Base-by-base conservation (phyloP, 1,284 basidiomycete genomes). In the Trametes versicolor region DNA sequence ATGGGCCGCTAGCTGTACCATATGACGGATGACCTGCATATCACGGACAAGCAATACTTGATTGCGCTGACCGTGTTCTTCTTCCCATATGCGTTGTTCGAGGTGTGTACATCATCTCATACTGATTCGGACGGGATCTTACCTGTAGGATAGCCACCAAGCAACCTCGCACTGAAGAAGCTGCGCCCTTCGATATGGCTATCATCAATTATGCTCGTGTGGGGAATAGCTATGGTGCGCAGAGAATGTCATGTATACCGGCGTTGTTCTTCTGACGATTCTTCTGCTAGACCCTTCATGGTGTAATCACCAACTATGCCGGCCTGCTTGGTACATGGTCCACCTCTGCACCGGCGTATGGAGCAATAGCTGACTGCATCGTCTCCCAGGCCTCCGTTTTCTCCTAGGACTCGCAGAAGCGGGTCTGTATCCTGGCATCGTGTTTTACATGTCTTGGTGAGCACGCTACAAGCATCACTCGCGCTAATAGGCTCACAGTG, bases 21-120 rank as follows among this genome's bases (percentile, higher is more conserved):
- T 67, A 77, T 90, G 75, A 86, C 86, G 69, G 67, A 68, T 9
- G 82, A 87, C 73, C 77, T 92, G 21, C 76, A 85, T 68, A 81
- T 91, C 39, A 81, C 83, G 27, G 88, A 91, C 70, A 83, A 79
- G 34, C 89, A 91, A 72, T 91, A 91, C 71, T 78, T 90, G 37
- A 79, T 91, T n/a, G 80, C 83, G 13, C 80, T 92, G 51, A 90
- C 91, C 63, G 77, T 86, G 36, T 87, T 88, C 74, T 88, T 88
- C 79, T 84, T 89, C 70, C 87, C 87, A 51, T 91, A 90, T 71
- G 79, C 86, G 2, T 67, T 90, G 19, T 89, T 90, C 52, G 89
- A 91, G 81, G 82, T 78, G 43, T 21, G 75, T 61, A 43, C 43
- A n/a, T 32, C 29, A 23, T 8, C 19, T 4, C 12, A 4, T 25